A percentile compares a stretch with the other conserved stretches of the same genome.
These are phyloP conservation scores for Mucor lusitanicus DNA, from an alignment of 371 early-diverging fungal species.

Conservation along the genomic window DNA sequence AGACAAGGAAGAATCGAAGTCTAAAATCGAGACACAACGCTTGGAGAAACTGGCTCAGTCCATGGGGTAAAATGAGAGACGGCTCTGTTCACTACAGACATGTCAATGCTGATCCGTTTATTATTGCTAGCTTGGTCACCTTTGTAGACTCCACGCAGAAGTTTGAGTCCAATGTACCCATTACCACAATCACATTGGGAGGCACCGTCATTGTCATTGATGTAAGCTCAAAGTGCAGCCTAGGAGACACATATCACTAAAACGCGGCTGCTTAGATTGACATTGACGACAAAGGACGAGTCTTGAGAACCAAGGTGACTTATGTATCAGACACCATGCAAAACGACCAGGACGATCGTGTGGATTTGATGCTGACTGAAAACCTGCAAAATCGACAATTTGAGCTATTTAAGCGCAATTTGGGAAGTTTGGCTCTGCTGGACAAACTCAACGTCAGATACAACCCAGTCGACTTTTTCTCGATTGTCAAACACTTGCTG, in stretches of 20 bases:
- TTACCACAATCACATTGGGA: conserved; percentile 58
- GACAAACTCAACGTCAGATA: conserved; percentile 58
- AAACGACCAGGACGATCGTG: conserved; percentile 55
- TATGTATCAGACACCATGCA: conserved; percentile 56
- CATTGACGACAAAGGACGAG: conserved; percentile 52
- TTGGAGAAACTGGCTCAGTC: conserved; percentile 44
- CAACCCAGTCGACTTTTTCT: conserved; percentile 54
- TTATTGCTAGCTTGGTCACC: conserved; percentile 37
- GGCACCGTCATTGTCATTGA: conserved; percentile 64
- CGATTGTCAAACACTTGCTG: conserved; percentile 45
- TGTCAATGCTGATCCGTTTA: conserved; percentile 7
- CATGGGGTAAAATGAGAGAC: conserved; percentile 31
- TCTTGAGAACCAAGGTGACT: conserved; percentile 52
- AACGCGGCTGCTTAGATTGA: conserved; percentile 45
- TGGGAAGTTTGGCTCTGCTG: conserved; percentile 52
- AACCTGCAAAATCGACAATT: conserved; percentile 50
- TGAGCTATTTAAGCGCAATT: conserved; percentile 49
- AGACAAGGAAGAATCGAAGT: conserved; percentile 47
- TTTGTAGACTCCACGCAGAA: conserved; percentile 55
- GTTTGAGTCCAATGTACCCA: conserved; percentile 37
- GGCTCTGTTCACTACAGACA: background rate
- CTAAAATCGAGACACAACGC: conserved; percentile 38
- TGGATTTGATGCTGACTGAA: conserved; percentile 52
- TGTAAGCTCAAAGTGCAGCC: conserved; percentile 30
- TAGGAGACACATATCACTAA: background rate